phyloP scores from a whole-genome alignment of 176 grass and related monocot species.

The Aegilops speltoides region DNA sequence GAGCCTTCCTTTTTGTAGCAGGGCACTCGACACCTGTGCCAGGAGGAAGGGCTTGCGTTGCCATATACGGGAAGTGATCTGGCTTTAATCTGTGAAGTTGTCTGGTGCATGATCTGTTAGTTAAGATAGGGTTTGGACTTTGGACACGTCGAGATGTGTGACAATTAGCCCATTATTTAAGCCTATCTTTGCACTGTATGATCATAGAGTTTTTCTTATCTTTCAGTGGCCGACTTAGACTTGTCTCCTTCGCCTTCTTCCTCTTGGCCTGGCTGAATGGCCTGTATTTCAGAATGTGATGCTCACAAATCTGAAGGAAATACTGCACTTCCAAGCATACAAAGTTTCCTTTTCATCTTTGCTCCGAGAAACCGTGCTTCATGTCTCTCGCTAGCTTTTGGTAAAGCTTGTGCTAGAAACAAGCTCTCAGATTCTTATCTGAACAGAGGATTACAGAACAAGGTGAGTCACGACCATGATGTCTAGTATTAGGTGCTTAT shows the following conservation, averaged over 20 bases:
- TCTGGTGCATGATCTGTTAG: not conserved
- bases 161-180: conserved; percentile 22
- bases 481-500: not conserved
- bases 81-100: conserved; percentile 7
- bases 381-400: not conserved
- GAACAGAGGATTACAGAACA: conserved; percentile 14
- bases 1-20: conserved; percentile 22
- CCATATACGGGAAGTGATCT: conserved; percentile 11
- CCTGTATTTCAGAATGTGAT: conserved; percentile 16
- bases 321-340: conserved; percentile 20
- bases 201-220: not conserved
- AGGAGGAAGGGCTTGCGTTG: conserved; percentile 20
- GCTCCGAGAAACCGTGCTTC: not conserved
- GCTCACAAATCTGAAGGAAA: conserved; percentile 40
- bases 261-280: not conserved
- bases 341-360: not conserved
- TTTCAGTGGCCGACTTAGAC: not conserved
- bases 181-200: not conserved
- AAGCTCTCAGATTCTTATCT: conserved; percentile 20
- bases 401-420: conserved; percentile 8
- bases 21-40: conserved; percentile 34
- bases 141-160: not conserved
- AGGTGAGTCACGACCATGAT: not conserved
- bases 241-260: not conserved
- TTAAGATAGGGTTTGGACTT: not conserved